phyloP scores from a whole-genome alignment of 805 yeast species.

The Candida tallmaniae region DNA sequence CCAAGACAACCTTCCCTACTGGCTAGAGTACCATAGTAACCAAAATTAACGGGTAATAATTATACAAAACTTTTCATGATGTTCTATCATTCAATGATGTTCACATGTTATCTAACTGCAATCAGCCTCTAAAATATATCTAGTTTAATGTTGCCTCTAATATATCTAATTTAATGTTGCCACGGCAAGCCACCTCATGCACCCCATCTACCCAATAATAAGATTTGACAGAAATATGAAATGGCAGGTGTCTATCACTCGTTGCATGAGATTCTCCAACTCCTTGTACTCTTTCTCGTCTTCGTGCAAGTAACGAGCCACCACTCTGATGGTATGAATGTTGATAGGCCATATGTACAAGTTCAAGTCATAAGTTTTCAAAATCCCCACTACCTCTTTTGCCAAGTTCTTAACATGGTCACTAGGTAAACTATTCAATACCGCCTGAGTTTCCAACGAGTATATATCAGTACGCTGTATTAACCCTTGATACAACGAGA shows the following conservation, averaged over 20 bases:
- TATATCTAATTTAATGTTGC: too few relatives aligned
- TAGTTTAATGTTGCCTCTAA: too few relatives aligned
- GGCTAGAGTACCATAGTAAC: too few relatives aligned
- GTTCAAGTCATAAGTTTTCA: slow-evolving; percentile 33
- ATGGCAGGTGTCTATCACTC: slow-evolving; percentile 13
- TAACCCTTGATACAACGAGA: slow-evolving; percentile 27
- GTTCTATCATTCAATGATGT: too few relatives aligned
- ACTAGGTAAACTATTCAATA: slow-evolving; percentile 20
- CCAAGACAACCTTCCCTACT: too few relatives aligned
- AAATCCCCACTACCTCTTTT: slow-evolving; percentile 34
- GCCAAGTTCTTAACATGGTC: slow-evolving; percentile 24
- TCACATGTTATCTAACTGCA: too few relatives aligned
- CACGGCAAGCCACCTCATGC: too few relatives aligned
- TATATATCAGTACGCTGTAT: slow-evolving; percentile 15
- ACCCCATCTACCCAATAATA: slow-evolving; percentile 12
- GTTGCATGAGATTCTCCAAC: slow-evolving; percentile 18
- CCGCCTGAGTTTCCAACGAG: slow-evolving; percentile 14
- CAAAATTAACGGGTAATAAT: too few relatives aligned
- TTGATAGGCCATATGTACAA: slow-evolving; percentile 30
- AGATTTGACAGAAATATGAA: slow-evolving; percentile 12
- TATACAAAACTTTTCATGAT: too few relatives aligned
- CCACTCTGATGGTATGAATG: slow-evolving; percentile 29
- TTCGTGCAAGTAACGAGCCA: slow-evolving; percentile 19
- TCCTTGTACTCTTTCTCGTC: slow-evolving; percentile 17
- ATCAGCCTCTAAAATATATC: too few relatives aligned